Evolutionary conservation across 148 eudicot genomes (phyloP), one percentile per base, ranked within the genome.

Genomic region (Camellia lanceoleosa): DNA sequence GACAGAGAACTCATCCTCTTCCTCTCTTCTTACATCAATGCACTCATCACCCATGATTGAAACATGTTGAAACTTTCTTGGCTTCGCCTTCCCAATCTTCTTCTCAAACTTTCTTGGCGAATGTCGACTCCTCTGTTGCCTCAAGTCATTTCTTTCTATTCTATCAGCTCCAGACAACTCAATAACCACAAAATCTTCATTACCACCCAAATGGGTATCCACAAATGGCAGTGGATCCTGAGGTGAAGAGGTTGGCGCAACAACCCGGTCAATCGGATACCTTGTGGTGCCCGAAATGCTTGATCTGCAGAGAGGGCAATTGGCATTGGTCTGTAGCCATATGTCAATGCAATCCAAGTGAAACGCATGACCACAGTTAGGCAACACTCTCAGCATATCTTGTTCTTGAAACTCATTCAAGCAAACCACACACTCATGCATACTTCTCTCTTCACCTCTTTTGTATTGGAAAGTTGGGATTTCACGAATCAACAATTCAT

Each of bases 301-400:
- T 23, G 93, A 85, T 76, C 98, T 86, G 70, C 98, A 94, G 44
- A 94, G 89, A 7, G 98, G 98, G 77, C 98, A 94, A 75, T 90
- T 94, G 19, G 93, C 90, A 58, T 92, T 94, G 84, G 73, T 90
- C 46, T 91, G 80, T 2, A 94, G 89, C 98, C 98, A 94, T 15
- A 94, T 75, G 70, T 94, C 98, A 67, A 94, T 92, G 83, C 98
- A 94, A 71, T 94, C 98, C 5, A 92, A 79, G 51, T 94, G 98
- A 78, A 92, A 94, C 2, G 80, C 87, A 60, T 94, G 98, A 65
- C 85, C 85, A 43, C 98, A 92, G 51, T 82, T 87, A 0, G 98
- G 98, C 0, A 94, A 83, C 59, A 91, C 82, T 71, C 93, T 79
- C 2, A 94, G 80, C 78, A 86, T 81, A 8, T 92, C 98, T 9